Base-by-base conservation (phyloP, 2,329 filamentous ascomycete species). In the Botrytis elliptica region DNA sequence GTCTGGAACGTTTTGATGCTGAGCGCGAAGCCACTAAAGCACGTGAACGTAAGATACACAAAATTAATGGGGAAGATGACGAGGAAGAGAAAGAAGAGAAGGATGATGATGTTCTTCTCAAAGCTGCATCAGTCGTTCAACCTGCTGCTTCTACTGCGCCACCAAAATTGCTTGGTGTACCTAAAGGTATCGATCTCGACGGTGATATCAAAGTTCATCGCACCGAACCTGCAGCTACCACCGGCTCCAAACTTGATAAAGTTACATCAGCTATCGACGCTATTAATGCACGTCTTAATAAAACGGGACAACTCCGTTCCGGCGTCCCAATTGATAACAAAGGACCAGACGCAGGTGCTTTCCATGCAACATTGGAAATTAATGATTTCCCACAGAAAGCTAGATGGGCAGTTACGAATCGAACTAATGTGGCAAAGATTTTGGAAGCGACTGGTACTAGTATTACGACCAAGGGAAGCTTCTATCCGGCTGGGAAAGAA, bases 381-480 rank as follows among this genome's bases (percentile, higher is more conserved):
- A 99, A 99, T 83, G 96, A 99, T 84, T 98, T 98, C 83, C 96
- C 96, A 49, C 96, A 99, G 82, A 98, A 98, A 86, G 96, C 96
- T 76, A 90, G 96, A 79, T 99, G 96, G 96, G 95, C 94, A 18
- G 96, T 99, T 84, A 99, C 96, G 57, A 99, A 99, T 83, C 90
- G 96, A 77, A 98, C 96, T 52, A 99, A 99, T 80, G 96, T 99
- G 73, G 95, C 95, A 78, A 99, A 98, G 86, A 98, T 99, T 78
- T 88, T 99, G 77, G 96, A 99, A 81, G 89, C 93, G 16, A 98
- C 95, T 0, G 95, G 94, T 59, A 97, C 95, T 1, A 97, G 94
- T 10, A 99, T 99, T 82, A 99, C 96, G 0, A 98, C 94, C 63
- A 99, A 99, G 85, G 96, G 96, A 77, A 96, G 88, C 75, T 98